phyloP scores from a whole-genome alignment of 2,329 filamentous ascomycete genomes.

The Fusarium illudens region DNA sequence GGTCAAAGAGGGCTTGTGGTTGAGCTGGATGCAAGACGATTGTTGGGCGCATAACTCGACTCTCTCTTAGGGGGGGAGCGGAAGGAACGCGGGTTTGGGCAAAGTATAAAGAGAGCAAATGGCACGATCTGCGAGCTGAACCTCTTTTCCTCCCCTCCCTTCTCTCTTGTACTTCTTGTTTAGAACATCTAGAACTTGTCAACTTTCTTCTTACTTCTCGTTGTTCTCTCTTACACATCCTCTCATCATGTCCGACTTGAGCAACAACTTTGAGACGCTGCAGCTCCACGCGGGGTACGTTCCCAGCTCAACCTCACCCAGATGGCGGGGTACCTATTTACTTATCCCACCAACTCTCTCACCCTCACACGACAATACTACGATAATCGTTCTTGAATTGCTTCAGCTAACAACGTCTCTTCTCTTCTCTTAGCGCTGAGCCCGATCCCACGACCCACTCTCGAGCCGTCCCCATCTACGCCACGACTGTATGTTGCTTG shows the following conservation, averaged over 20 bases:
- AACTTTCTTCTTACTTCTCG: too few relatives aligned
- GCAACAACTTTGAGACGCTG: constrained; percentile 80
- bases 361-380: not conserved
- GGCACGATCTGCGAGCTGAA: constrained; percentile 6
- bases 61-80: not conserved
- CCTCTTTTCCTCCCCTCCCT: not conserved
- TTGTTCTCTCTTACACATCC: not conserved
- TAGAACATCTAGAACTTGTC: not conserved
- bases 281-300: constrained; percentile 84
- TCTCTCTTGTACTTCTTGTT: constrained; percentile 35
- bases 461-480: constrained; percentile 94
- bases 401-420: constrained; percentile 14
- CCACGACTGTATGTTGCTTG: constrained; percentile 69
- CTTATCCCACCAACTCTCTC: not conserved
- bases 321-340: constrained; percentile 25
- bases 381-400: not conserved
- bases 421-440: constrained; percentile 66
- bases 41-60: not conserved
- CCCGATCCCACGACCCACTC: constrained; percentile 85
- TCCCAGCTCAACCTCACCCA: constrained; percentile 1
- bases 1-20: too few relatives aligned
- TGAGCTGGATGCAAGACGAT: not conserved
- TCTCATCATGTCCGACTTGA: constrained; percentile 53
- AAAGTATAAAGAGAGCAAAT: constrained; percentile 41
- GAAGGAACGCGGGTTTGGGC: not conserved